Base-by-base conservation (phyloP, 208 protist species). In the Crithidia mellificae region DNA sequence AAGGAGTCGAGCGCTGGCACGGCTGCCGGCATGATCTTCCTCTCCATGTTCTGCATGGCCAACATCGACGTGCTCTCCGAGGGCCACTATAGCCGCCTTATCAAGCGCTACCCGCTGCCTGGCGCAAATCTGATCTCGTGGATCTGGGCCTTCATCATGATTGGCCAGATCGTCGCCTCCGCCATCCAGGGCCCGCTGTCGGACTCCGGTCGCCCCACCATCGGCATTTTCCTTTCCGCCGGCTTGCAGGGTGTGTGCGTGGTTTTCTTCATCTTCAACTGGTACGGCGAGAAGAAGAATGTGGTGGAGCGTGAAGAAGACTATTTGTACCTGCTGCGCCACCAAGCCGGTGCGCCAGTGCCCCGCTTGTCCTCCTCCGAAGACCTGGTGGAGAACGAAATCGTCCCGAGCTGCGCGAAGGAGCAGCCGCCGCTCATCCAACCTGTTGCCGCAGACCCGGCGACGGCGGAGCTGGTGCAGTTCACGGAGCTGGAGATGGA, bases 11-110 rank as follows among this genome's bases (percentile, higher is more conserved):
- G 67, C 58, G 79, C 61, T 6, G 46, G 30, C 27, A 61, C 70
- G 15, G 61, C 53, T n/a, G 61, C 53, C 38, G 72, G 47, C 17
- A 65, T 83, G 49, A 62, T 84, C 38, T 83, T 89, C 51, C 8
- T 78, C 9, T 62, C 66, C 0, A 39, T 46, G 9, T 86, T 84
- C 46, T 68, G 61, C 22, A 74, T 67, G 39, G 77, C 77, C 15
- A 79, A 77, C 61, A 27, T 84, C 8, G 80, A 88, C 47, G 65
- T 86, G n/a, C 64, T 89, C 14, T 76, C 56, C 14, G 68, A 84
- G 54, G 77, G 73, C 24, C 73, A 80, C 63, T 82, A 84, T 77
- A 82, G 73, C 39, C 63, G 74, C 27, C 58, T 83, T 41, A 76
- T 83, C 43, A 54, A 72, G 49, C 57, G 49, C 36, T 46, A 68